These are phyloP conservation scores for Sordariomycetes sp. DNA, from an alignment of 2,329 filamentous ascomycete species.

Conservation along the genomic window DNA sequence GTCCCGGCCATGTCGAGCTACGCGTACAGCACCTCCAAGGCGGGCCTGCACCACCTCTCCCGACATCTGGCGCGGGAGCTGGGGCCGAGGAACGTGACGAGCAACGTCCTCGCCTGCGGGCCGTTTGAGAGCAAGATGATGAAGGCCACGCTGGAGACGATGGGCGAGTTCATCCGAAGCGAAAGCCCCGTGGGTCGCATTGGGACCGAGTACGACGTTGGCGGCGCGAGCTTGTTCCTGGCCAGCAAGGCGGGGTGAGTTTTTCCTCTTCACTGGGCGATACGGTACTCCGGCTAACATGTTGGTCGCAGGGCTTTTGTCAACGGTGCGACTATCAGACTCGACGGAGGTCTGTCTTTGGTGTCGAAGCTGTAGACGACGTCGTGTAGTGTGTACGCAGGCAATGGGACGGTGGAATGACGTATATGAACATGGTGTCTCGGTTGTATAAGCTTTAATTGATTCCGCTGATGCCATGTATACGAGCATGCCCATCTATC, in stretches of 20 bases:
- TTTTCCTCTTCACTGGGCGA: neutral
- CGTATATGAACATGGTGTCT: too few relatives aligned
- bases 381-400: too few relatives aligned
- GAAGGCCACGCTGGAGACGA: slow-evolving; percentile 47
- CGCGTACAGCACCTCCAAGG: slow-evolving; percentile 53
- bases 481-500: too few relatives aligned
- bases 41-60: slow-evolving; percentile 54
- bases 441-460: too few relatives aligned
- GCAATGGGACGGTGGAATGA: too few relatives aligned
- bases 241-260: slow-evolving; percentile 53
- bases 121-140: slow-evolving; percentile 65
- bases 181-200: slow-evolving; percentile 59
- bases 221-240: slow-evolving; percentile 63
- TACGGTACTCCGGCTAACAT: slow-evolving; percentile 4
- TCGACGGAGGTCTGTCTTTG: slow-evolving; percentile 49
- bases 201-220: slow-evolving; percentile 59
- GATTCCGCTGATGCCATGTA: too few relatives aligned
- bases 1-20: slow-evolving; percentile 51
- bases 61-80: slow-evolving; percentile 51
- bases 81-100: slow-evolving; percentile 50
- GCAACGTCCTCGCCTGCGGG: slow-evolving; percentile 63
- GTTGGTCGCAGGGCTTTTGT: slow-evolving; percentile 3
- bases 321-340: slow-evolving; percentile 54
- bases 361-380: slow-evolving; percentile 37
- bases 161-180: slow-evolving; percentile 42